These are phyloP conservation scores for Dimargaris xerosporica DNA, from an alignment of 192 early-diverging fungal species.

Conservation along the genomic window DNA sequence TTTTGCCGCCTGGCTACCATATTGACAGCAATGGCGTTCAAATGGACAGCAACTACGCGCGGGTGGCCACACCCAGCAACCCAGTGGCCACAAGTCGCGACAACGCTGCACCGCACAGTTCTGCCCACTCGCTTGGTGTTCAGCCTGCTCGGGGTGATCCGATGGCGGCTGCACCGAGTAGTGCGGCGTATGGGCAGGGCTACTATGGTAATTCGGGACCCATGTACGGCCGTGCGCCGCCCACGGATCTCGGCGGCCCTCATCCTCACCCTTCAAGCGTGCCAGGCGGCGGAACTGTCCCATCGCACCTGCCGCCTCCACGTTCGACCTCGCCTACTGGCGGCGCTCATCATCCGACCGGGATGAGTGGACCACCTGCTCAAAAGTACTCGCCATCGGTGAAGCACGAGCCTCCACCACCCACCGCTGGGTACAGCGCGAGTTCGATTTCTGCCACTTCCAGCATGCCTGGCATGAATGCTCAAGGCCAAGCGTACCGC, in stretches of 20 bases:
- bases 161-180: neutral
- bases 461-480: neutral
- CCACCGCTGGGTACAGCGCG: neutral
- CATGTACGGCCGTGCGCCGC: neutral
- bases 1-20: constrained; percentile 93
- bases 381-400: neutral
- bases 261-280: no score
- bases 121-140: constrained; percentile 18
- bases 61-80: constrained; percentile 78
- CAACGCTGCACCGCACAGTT: no score
- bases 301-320: neutral
- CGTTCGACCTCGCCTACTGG: neutral
- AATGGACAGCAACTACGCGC: constrained; percentile 52
- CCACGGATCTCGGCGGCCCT: neutral
- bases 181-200: neutral
- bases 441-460: no score
- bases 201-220: neutral
- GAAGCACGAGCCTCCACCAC: neutral
- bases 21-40: constrained; percentile 82
- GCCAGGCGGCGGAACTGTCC: neutral
- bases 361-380: neutral
- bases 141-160: constrained; percentile 13
- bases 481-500: constrained; percentile 23
- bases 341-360: neutral
- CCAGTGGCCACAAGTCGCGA: no score